Evolutionary conservation across 768 basidiomycete species (phyloP).

Genomic region (Lentinula sp.): DNA sequence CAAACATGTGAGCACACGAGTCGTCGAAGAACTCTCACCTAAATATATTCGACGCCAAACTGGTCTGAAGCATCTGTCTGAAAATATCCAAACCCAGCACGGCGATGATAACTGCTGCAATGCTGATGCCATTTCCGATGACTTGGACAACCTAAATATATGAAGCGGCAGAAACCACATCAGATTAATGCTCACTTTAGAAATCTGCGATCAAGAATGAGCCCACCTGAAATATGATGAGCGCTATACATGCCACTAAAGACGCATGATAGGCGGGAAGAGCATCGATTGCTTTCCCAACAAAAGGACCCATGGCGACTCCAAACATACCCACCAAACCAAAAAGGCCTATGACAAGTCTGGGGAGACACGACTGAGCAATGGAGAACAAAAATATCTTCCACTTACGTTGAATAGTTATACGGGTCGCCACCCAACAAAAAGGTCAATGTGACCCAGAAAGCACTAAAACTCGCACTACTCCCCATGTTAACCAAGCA

Average conservation of each 20-base stretch:
- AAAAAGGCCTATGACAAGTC: constrained; percentile 48
- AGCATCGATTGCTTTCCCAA: constrained; percentile 44
- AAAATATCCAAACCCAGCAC: constrained; percentile 46
- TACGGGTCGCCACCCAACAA: constrained; percentile 74
- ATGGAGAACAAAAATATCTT: neutral
- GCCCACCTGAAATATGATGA: constrained; percentile 28
- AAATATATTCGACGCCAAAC: constrained; percentile 19
- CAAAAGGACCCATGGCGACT: constrained; percentile 40
- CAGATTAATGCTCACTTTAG: constrained; percentile 16
- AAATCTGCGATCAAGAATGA: neutral
- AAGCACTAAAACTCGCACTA: constrained; percentile 53
- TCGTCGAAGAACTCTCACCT: neutral
- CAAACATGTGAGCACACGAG: neutral
- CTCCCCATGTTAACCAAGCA: constrained; percentile 55
- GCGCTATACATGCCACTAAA: constrained; percentile 29
- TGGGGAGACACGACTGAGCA: neutral
- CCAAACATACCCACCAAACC: constrained; percentile 46
- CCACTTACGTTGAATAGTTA: constrained; percentile 61
- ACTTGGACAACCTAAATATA: constrained; percentile 33
- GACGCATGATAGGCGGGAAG: constrained; percentile 51
- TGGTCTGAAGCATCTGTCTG: constrained; percentile 48
- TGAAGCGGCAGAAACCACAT: constrained; percentile 14
- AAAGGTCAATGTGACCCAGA: constrained; percentile 79
- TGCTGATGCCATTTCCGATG: constrained; percentile 34
- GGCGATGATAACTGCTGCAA: constrained; percentile 43